Base-by-base conservation (phyloP, 2,329 filamentous ascomycete genomes). In the Esteya vermicola region DNA sequence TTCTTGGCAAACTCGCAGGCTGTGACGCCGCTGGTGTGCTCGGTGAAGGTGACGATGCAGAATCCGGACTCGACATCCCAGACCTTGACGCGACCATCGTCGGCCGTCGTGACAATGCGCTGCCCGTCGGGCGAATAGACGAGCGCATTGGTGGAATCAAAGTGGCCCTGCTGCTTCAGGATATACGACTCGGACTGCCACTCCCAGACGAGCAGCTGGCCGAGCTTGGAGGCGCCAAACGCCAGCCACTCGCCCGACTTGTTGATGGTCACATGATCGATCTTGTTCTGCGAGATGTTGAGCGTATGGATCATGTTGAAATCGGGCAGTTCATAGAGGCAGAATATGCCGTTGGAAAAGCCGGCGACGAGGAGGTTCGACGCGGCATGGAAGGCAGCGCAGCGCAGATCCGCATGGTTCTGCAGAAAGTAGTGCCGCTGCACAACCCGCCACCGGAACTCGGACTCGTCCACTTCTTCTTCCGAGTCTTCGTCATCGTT, bases 141-240 rank as follows among this genome's bases (percentile, higher is more conserved):
- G 4, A 98, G 68, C 1, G 86, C 75, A 58, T 96, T 96, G 75
- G 96, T 88, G 3, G 85, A 82, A 57, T 98, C 91, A 48, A 94
- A 88, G 60, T 98, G 91, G 0, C 89, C 91, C 59, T 96, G 91
- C 55, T 98, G 91, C 61, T 98, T 98, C 36, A 98, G 67, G 43
- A 98, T 93, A 58, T 98, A 98, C 6, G 89, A 96, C 59, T 98
- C 93, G 0, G 91, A 98, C 56, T 96, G 89, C 88, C 93, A 98
- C 58, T 98, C 91, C 91, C 91, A 98, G 4, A 98, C 91, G 4
- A 98, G 65, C n/a, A 98, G 68, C 56, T 98, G 91, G 1, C 93
- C 93, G 6, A 94, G 70, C 52, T 93, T 93, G 2, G 91, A 93
- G 1, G 93, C 91, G 13, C 89, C 91, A 57, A 98, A 95, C 0